Conservation (phyloP, 768 basidiomycete genomes). For the Multifurca ochricompacta region DNA sequence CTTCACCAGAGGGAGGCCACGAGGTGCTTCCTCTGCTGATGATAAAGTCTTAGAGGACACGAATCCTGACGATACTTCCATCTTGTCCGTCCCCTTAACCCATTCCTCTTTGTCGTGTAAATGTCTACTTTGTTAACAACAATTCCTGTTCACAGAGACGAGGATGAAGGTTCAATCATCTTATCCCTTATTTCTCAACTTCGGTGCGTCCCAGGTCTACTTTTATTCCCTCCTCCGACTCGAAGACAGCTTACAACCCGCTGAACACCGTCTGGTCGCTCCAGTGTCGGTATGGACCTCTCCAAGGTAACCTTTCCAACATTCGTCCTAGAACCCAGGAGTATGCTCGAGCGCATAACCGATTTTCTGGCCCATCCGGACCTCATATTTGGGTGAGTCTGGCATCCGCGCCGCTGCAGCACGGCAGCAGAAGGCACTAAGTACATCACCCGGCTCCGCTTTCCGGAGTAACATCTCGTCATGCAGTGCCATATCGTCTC, state of each 20-base stretch:
- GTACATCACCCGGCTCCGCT: slow-evolving; percentile 13
- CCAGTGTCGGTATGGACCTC: slow-evolving; percentile 93
- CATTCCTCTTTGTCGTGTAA: slow-evolving; percentile 8
- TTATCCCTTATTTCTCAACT: slow-evolving; percentile 83
- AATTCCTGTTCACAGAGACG: slow-evolving; percentile 50
- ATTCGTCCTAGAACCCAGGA: slow-evolving; percentile 94
- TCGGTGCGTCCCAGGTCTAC: slow-evolving; percentile 39
- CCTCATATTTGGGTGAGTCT: slow-evolving; percentile 82
- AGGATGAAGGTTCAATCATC: slow-evolving; percentile 89
- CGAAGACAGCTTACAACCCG: neutral
- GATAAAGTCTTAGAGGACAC: slow-evolving; percentile 74
- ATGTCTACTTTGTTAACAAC: slow-evolving; percentile 26
- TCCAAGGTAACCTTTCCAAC: slow-evolving; percentile 89
- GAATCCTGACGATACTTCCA: slow-evolving; percentile 83
- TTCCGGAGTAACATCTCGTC: neutral
- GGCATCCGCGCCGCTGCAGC: slow-evolving; percentile 4
- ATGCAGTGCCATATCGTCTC: neutral
- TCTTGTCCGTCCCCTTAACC: slow-evolving; percentile 54
- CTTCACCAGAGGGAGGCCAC: slow-evolving; percentile 59
- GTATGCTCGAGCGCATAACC: slow-evolving; percentile 96
- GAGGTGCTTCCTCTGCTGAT: slow-evolving; percentile 48
- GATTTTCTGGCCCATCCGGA: slow-evolving; percentile 99
- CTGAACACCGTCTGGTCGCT: neutral
- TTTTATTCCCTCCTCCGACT: neutral
- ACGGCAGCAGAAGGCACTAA: neutral